Base-by-base conservation (phyloP, 768 basidiomycete species). In the Mycena kentingensis region DNA sequence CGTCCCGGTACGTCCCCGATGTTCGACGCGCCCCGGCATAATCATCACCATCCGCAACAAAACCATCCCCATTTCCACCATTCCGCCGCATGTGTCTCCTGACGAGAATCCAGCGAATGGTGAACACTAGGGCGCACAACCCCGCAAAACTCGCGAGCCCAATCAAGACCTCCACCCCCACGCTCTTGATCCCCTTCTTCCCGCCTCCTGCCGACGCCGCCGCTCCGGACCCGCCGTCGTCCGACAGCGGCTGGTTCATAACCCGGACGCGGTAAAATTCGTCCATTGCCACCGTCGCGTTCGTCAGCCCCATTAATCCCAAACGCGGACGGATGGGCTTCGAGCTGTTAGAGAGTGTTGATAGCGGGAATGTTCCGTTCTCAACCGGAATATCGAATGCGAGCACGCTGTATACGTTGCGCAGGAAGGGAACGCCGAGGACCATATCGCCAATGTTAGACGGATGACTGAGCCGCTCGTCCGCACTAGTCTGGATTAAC, bases 331-430 rank as follows among this genome's bases (percentile, higher is more conserved):
- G 52, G 56, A 79, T 69, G 7, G 58, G 13, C 10, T 55, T 29
- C 42, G 49, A 29, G 44, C 47, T 29, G 50, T 46, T 26, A 28
- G 61, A 28, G 31, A n/a, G 58, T 46, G 37, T 49, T 57, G 24
- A 62, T 63, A 52, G 48, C 25, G 75, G 69, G 65, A 86, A 82
- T 3, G 61, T 59, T 13, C 85, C 85, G 21, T 74, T 60, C 0
- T 66, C 35, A 41, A 70, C 61, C 2, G 84, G 84, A 1, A 61
- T 52, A 39, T 78, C 73, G 64, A 85, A 89, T 1, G 84, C 84
- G 78, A 90, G 79, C 56, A 93, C 88, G 12, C 81, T 85, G 63
- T 93, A 92, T 3, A 82, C 77, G 61, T 84, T 90, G 11, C 87
- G 77, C 61, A 92, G 70, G 64, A 92, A 92, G 0, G 89, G 83